Evolutionary conservation across 2,329 filamentous ascomycete species (phyloP).

Genomic region (Claviceps capensis): DNA sequence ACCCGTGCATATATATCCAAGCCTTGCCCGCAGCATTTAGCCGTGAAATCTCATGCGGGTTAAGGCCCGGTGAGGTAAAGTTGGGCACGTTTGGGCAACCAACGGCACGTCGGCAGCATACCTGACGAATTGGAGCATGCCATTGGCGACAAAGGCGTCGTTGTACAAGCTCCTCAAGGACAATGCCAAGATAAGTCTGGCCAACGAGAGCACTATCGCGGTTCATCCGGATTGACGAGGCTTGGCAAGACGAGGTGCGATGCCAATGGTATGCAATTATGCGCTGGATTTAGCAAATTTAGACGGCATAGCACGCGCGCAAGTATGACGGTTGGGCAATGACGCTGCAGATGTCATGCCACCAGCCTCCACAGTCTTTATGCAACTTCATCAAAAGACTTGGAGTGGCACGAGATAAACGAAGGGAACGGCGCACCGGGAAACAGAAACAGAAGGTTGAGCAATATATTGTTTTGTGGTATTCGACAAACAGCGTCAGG

Average conservation of each 20-base stretch:
- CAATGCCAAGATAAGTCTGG: background rate
- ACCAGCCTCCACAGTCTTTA: background rate
- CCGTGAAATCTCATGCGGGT: background rate
- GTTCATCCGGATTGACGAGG: background rate
- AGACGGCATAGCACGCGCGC: background rate
- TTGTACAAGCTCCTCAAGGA: background rate
- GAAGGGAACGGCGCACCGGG: background rate
- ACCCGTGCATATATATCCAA: constrained; percentile 1
- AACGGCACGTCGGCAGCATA: background rate
- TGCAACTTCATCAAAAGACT: background rate
- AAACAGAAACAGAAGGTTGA: background rate
- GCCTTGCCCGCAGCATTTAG: background rate
- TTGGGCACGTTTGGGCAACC: background rate
- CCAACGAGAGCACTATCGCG: background rate
- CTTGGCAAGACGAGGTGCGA: background rate
- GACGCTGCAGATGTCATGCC: constrained; percentile 1
- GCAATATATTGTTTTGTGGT: constrained; percentile 2
- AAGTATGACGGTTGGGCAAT: background rate
- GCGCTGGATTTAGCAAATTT: background rate
- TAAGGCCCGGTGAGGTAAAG: background rate
- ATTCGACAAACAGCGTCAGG: constrained; percentile 1
- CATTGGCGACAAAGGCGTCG: background rate
- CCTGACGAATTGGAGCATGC: background rate
- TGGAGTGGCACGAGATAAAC: background rate
- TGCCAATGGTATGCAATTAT: background rate